Percentiles rank a stretch among this genome's conserved stretches.
Conservation (phyloP, 768 basidiomycete genomes). For the Leucocoprinus leucothites region DNA sequence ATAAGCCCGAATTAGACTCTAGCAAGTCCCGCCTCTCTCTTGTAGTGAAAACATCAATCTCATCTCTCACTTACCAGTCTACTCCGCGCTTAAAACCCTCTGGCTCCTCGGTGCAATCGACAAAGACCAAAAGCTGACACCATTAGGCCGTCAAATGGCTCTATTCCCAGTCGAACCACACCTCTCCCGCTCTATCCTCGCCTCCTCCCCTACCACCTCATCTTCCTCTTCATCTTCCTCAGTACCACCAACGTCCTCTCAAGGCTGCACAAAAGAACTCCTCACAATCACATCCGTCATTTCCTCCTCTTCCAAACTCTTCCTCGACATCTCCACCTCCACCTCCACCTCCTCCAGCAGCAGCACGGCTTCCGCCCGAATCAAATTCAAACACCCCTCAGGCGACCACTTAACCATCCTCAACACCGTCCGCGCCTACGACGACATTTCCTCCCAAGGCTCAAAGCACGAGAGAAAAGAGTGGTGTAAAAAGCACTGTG, state of each 20-base stretch:
- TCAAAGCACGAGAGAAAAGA: conserved; percentile 47
- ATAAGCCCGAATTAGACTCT: conserved; percentile 71
- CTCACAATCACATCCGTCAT: conserved; percentile 84
- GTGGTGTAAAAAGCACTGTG: conserved; percentile 83
- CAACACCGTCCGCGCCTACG: conserved; percentile 80
- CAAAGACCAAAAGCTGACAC: conserved; percentile 60
- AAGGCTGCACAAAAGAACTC: conserved; percentile 74
- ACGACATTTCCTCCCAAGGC: conserved; percentile 55
- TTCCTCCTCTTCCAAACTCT: conserved; percentile 77
- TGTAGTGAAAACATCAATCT: neutral
- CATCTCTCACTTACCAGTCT: conserved; percentile 35
- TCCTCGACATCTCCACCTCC: conserved; percentile 75
- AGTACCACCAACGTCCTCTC: conserved; percentile 22
- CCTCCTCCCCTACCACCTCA: conserved; percentile 61
- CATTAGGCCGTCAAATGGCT: conserved; percentile 80
- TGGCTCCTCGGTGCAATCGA: conserved; percentile 81
- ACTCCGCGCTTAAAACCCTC: conserved; percentile 65
- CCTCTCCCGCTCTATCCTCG: conserved; percentile 74
- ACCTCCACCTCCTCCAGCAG: too few relatives aligned
- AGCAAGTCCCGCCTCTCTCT: conserved; percentile 44
- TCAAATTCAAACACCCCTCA: conserved; percentile 76
- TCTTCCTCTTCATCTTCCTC: too few relatives aligned
- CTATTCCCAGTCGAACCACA: conserved; percentile 90
- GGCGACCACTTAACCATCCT: conserved; percentile 93
- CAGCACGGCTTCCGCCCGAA: conserved; percentile 65